Base-by-base conservation (phyloP, 805 yeast genomes). In the Nematodospora valgi region DNA sequence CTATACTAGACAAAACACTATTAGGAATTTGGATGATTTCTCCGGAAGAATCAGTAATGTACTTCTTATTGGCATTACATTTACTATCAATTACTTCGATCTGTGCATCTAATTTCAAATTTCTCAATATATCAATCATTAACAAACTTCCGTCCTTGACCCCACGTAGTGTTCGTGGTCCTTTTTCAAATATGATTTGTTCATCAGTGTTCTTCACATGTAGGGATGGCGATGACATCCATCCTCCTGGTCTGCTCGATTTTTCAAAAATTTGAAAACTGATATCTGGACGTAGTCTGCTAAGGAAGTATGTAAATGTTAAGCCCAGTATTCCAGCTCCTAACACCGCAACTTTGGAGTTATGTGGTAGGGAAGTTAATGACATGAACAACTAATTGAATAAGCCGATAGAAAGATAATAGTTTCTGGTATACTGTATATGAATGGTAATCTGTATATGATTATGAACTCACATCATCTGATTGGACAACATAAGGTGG, bases 291-390 rank as follows among this genome's bases (percentile, higher is more conserved):
- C 95, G 68, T n/a, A 86, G 55, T 36, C 72, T 74, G 23, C 71
- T 66, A 10, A 88, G 63, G 49, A 82, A 84, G 48, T 81, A 83
- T 1, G 83, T 76, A 51, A 74, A 84, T 2, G 87, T 65, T 3
- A 93, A 64, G 0, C 97, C 97, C 0, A 96, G 83, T 2, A 91
- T 74, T 0, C 98, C 98, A 1, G 85, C 82, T 0, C 98, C 98
- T 1, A 88, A 52, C 0, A 89, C 84, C 0, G 84, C 88, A 2
- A 88, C 79, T 14, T 57, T 56, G 1, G 76, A 68, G 32, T 56
- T 56, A 2, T 21, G 12, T 47, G 56, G 57, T 19, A 34, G 25
- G 3, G 12, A 8, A n/a, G 32, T 34, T 13, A 34, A 23, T 4
- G 17, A 11, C 34, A 31, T 21, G 4, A 17, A 18, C 17, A 17